Conservation (phyloP, 495 filamentous ascomycete genomes). For the Penicillium bialowiezense region DNA sequence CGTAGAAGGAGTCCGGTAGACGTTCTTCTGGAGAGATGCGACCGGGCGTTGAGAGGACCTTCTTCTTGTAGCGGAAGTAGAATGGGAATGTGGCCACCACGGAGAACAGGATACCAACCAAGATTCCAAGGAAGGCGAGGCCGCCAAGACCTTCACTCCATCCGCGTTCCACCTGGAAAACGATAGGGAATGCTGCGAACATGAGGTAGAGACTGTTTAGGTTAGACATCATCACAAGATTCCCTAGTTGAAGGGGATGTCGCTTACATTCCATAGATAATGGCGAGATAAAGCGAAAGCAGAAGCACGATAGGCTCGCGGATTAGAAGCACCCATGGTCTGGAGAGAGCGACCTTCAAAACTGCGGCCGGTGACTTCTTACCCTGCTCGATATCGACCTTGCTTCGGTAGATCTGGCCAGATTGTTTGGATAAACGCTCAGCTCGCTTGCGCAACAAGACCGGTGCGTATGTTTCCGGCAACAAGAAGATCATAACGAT, state of each 20-base stretch:
- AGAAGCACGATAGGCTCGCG: slow-evolving; percentile 50
- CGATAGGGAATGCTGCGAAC: slow-evolving; percentile 58
- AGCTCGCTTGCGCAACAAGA: slow-evolving; percentile 50
- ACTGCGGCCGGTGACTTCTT: slow-evolving; percentile 14
- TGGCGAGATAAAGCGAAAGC: slow-evolving; percentile 58
- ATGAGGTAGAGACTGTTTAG: slow-evolving; percentile 57
- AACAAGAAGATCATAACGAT: slow-evolving; percentile 29
- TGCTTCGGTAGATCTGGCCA: slow-evolving; percentile 46
- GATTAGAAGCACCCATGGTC: slow-evolving; percentile 11
- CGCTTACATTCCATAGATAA: slow-evolving; percentile 50
- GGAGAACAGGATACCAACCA: slow-evolving; percentile 50
- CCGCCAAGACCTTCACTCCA: slow-evolving; percentile 8
- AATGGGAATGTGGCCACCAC: slow-evolving; percentile 12
- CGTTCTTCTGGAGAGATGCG: slow-evolving; percentile 30
- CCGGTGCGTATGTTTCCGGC: slow-evolving; percentile 56
- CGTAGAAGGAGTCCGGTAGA: slow-evolving; percentile 37
- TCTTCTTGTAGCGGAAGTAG: too few relatives aligned
- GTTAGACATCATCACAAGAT: too few relatives aligned
- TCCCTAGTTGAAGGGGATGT: too few relatives aligned
- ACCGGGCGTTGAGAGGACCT: too few relatives aligned
- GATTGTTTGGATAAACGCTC: slow-evolving; percentile 47
- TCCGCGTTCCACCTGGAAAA: slow-evolving; percentile 52
- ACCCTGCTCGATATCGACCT: slow-evolving; percentile 32
- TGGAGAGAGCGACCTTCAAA: slow-evolving; percentile 35
- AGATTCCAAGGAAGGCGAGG: slow-evolving; percentile 7